Base-by-base conservation (phyloP, 2,329 filamentous ascomycete genomes). In the Stachybotrys chartarum region DNA sequence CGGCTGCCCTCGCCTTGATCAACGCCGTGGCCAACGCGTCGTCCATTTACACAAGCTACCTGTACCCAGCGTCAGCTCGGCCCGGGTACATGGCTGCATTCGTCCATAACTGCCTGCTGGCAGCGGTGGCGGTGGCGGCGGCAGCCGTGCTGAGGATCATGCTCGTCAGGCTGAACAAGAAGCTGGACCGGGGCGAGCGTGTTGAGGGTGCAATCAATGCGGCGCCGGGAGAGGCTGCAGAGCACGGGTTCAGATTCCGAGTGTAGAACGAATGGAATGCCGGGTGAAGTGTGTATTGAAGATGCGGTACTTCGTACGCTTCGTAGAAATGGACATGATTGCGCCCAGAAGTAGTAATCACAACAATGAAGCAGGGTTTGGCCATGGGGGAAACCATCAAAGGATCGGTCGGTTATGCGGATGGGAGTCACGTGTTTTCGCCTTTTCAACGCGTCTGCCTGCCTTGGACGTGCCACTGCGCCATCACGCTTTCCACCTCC, bases 1-100 rank as follows among this genome's bases (percentile, higher is more conserved):
- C 77, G 1, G 76, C 87, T 0, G 87, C 87, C 0, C 68, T 93
- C 6, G 89, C 88, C 1, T 84, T 87, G 58, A 90, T 92, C 70
- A 93, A 93, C 65, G 85, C 85, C 44, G 57, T 65, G 12, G 61
- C 59, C 8, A 68, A 92, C 66, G 31, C 54, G 16, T 82, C 82
- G 47, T 84, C 79, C 51, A 91, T 92, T 60, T 91, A 87, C 64
- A 83, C 84, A 0, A 79, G 76, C 55, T 88, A 87, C 62, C 81
- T 88, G 77, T 90, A 89, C 61, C 80, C 80, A 16, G 73, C 81
- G 57, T 68, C 63, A 42, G 73, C 72, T 51, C 68, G 61, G 17
- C 74, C 74, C 10, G 68, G 65, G 51, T 78, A 77, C 60, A 68
- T 81, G 6, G 72, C 82, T 16, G 85, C 87, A 5, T 85, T 91